phyloP scores from a whole-genome alignment of 371 early-diverging fungal species.

The Rhizopus sp. region DNA sequence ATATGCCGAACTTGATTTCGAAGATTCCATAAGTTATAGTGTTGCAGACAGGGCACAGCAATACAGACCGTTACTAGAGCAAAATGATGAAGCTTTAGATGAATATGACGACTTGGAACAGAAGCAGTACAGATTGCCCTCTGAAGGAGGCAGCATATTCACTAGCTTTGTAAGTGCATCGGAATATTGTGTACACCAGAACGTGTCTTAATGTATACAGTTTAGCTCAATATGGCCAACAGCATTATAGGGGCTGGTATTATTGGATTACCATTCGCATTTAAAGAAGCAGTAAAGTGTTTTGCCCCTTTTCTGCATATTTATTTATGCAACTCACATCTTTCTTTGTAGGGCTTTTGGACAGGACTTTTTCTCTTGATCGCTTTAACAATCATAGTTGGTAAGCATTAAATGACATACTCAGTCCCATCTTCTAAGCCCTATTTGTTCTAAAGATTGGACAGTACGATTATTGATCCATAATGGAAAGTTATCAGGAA shows the following conservation, averaged over 20 bases:
- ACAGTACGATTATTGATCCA: constrained; percentile 72
- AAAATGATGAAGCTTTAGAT: constrained; percentile 20
- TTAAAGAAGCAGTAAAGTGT: constrained; percentile 55
- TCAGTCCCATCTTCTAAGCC: neutral
- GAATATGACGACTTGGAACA: constrained; percentile 21
- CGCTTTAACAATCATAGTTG: constrained; percentile 64
- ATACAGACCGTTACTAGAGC: constrained; percentile 13
- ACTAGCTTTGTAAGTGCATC: constrained; percentile 48
- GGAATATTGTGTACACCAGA: constrained; percentile 6
- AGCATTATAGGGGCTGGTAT: constrained; percentile 80
- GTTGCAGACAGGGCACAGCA: constrained; percentile 1
- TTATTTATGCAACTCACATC: neutral
- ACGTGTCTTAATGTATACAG: constrained; percentile 10
- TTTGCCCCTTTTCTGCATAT: neutral
- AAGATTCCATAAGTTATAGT: constrained; percentile 28
- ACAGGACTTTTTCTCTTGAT: constrained; percentile 66
- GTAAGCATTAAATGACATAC: constrained; percentile 32
- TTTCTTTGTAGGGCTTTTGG: constrained; percentile 49
- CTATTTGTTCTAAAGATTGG: constrained; percentile 56
- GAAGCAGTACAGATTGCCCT: constrained; percentile 40
- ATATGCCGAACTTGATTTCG: constrained; percentile 43
- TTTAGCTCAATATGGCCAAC: constrained; percentile 75
- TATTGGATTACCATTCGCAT: constrained; percentile 66
- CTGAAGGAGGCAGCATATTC: constrained; percentile 49
- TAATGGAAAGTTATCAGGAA: constrained; percentile 71